Evolutionary conservation across 139 green algal species (phyloP), one percentile per base, ranked within the genome.

Genomic region (Chlorella ohadii): DNA sequence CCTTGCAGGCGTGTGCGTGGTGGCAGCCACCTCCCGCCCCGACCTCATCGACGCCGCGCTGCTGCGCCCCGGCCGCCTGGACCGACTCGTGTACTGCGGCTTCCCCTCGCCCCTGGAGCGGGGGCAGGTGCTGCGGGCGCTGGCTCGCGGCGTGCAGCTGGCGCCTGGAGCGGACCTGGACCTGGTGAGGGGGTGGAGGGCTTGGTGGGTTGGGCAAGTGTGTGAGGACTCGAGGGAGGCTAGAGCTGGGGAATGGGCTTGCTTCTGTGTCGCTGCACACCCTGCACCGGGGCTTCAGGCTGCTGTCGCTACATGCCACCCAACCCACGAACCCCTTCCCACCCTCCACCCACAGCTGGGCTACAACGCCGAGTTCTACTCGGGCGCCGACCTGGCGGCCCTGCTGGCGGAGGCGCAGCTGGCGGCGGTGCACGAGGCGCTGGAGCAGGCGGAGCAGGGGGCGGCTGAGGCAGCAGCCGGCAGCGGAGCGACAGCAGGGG

Each of bases 21-120:
- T 99, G 41, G 97, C 90, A 7, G 97, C 97, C 41, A 99, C 97
- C 36, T 96, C 93, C 28, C 86, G 96, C 28, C 96, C 96, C 1
- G 95, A 98, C 89, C 86, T 97, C 44, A 91, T 99, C 27, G 96
- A 99, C 84, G 87, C 97, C 1, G 97, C 97, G 41, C 92, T 99
- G 87, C 92, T 99, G 76, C 88, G 97, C 33, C 96, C 97, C 27
- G 96, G 96, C 44, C 76, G 92, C n/a, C 88, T 96, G 27, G 92
- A 97, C 86, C 82, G 91, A n/a, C 88, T 92, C 25, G 55, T 96
- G 23, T 89, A 89, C 76, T 96, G 92, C 84, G 89, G 80, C 39
- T 85, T 96, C 51, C 94, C 94, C 19, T 47, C 59, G 11, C 55
- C 39, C 6, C 36, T 61, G 6, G 89, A 94, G 39, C 87, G 93